phyloP scores from a whole-genome alignment of 495 filamentous ascomycete species.

The Lophiostoma macrostomum region DNA sequence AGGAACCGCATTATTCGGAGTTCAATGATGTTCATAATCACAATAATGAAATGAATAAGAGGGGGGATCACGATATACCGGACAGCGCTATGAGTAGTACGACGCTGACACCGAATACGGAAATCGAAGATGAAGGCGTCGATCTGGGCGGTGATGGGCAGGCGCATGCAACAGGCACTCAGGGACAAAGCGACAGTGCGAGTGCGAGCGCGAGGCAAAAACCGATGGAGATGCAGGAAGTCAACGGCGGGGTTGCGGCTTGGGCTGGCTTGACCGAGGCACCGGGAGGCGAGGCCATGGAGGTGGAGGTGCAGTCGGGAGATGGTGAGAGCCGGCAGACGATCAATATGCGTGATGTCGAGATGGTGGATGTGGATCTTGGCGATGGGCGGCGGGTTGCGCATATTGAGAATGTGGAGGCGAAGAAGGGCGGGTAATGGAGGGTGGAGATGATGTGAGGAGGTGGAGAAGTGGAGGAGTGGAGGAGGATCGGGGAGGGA shows the following conservation, averaged over 20 bases:
- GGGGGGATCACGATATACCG: not conserved
- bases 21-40: conserved; percentile 5
- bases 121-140: conserved; percentile 13
- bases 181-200: no score
- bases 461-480: not conserved
- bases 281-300: conserved; percentile 11
- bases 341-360: conserved; percentile 6
- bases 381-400: not conserved
- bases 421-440: conserved; percentile 17
- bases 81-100: conserved; percentile 11
- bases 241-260: conserved; percentile 12
- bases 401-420: conserved; percentile 20
- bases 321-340: not conserved
- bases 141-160: no score
- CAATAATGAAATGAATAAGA: not conserved
- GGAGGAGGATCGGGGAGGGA: no score
- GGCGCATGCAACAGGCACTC: no score
- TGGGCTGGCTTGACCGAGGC: conserved; percentile 8
- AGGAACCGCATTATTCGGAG: no score
- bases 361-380: conserved; percentile 18
- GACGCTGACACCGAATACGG: conserved; percentile 31
- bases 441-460: not conserved
- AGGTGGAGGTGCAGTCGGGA: not conserved
- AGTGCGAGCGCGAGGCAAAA: no score
- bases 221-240: conserved; percentile 26